Conservation (phyloP, 2,329 filamentous ascomycete genomes). For the Trichoderma breve region DNA sequence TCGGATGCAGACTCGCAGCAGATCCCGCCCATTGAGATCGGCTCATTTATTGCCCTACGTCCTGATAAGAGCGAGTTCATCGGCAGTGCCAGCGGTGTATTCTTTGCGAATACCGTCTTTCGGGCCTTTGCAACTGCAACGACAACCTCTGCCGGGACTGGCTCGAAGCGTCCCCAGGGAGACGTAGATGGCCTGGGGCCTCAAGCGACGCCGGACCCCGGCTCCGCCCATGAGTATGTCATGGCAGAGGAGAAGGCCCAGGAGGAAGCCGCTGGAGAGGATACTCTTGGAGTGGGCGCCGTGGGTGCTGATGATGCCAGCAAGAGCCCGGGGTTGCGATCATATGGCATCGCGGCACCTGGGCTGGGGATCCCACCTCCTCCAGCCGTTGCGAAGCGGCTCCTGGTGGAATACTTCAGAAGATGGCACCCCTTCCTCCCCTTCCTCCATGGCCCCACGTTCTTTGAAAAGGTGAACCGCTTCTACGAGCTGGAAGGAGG, state of each 20-base stretch:
- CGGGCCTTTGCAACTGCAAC: conserved; percentile 11
- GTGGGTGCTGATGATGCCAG: conserved; percentile 11
- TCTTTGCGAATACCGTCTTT: conserved; percentile 17
- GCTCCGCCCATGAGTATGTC: conserved; percentile 16
- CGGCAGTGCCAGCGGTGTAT: conserved; percentile 15
- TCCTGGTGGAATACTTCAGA: conserved; percentile 12
- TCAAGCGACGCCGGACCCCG: conserved; percentile 8
- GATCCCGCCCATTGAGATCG: conserved; percentile 17
- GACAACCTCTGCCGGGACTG: background rate
- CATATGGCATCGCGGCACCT: conserved; percentile 8
- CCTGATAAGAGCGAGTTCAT: conserved; percentile 17
- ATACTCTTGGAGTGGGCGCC: background rate
- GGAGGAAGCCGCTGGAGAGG: conserved; percentile 7
- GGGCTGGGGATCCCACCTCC: conserved; percentile 2
- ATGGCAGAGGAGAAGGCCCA: conserved; percentile 17
- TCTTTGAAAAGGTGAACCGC: conserved; percentile 13
- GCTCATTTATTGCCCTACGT: conserved; percentile 19
- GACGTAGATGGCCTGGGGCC: conserved; percentile 2
- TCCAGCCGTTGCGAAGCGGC: conserved; percentile 11
- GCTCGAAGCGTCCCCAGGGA: conserved; percentile 9
- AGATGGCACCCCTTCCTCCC: conserved; percentile 13
- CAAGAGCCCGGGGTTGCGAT: conserved; percentile 7
- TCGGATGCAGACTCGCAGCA: conserved; percentile 14
- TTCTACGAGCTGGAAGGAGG: background rate
- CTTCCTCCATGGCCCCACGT: conserved; percentile 11